These are phyloP conservation scores for Xeromyces bisporus DNA, from an alignment of 495 filamentous ascomycete species.

Conservation along the genomic window DNA sequence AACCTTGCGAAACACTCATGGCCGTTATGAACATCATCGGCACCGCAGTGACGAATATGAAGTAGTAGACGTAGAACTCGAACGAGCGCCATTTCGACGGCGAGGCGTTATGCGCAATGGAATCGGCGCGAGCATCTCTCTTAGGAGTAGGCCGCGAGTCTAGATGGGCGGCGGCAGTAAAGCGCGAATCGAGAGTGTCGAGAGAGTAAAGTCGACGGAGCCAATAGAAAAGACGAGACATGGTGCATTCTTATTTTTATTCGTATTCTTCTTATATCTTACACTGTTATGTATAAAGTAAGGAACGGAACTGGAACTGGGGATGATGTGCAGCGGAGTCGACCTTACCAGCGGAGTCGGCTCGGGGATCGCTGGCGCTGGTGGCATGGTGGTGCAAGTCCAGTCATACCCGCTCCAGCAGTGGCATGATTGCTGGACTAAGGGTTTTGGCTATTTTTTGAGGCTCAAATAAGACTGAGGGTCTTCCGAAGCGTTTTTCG, in stretches of 20 bases:
- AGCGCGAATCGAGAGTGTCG: conserved; percentile 85
- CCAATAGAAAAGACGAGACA: conserved; percentile 16
- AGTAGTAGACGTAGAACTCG: conserved; percentile 74
- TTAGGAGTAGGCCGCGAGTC: conserved; percentile 24
- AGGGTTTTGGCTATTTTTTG: too few relatives aligned
- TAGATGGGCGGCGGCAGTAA: conserved; percentile 55
- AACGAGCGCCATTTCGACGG: conserved; percentile 66
- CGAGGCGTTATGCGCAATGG: conserved; percentile 25
- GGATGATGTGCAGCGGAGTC: too few relatives aligned
- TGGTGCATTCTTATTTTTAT: too few relatives aligned
- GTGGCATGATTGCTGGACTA: too few relatives aligned
- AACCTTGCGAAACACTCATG: conserved; percentile 76
- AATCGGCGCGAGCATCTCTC: conserved; percentile 30
- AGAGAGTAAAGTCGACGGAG: conserved; percentile 53
- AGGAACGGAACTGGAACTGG: too few relatives aligned
- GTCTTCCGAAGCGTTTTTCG: too few relatives aligned
- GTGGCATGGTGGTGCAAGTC: too few relatives aligned
- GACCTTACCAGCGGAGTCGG: too few relatives aligned
- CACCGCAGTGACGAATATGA: conserved; percentile 48
- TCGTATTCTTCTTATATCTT: too few relatives aligned
- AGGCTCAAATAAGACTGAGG: too few relatives aligned
- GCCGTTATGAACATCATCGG: conserved; percentile 84
- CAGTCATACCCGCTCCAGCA: too few relatives aligned
- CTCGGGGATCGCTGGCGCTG: not conserved
- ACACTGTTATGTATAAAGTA: too few relatives aligned